A percentile compares a stretch with the other conserved stretches of the same genome.
These are phyloP conservation scores for Linaria vulgaris DNA, from an alignment of 257 asterid species.

Conservation along the genomic window DNA sequence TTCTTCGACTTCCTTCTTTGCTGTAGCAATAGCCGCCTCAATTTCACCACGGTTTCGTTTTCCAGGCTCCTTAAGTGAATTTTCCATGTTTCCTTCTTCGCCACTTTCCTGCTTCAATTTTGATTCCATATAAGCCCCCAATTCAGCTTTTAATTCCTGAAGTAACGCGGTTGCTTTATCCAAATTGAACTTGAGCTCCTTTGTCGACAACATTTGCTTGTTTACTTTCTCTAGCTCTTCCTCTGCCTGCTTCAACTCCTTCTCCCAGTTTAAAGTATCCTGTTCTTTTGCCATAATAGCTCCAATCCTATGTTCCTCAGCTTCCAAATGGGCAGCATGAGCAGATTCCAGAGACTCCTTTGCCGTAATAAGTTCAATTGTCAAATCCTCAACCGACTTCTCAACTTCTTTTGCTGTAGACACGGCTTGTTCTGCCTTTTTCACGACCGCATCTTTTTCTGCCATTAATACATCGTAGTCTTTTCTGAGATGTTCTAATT, in stretches of 20 bases:
- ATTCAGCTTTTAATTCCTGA: constrained; percentile 61
- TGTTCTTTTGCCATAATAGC: constrained; percentile 81
- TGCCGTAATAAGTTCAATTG: constrained; percentile 70
- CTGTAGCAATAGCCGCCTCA: constrained; percentile 49
- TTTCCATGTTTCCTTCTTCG: constrained; percentile 35
- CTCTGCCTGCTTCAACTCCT: constrained; percentile 67
- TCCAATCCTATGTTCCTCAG: constrained; percentile 84
- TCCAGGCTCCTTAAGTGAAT: constrained; percentile 39
- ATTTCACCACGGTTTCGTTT: constrained; percentile 50
- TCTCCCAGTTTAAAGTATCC: constrained; percentile 71
- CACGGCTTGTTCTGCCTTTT: constrained; percentile 68
- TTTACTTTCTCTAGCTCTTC: constrained; percentile 62
- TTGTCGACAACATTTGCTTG: constrained; percentile 46
- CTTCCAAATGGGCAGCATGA: constrained; percentile 87
- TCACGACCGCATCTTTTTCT: constrained; percentile 62
- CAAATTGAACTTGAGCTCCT: constrained; percentile 63
- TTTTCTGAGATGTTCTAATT: constrained; percentile 56
- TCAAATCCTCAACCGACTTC: constrained; percentile 82
- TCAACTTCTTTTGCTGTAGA: constrained; percentile 64
- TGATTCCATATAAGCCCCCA: constrained; percentile 81
- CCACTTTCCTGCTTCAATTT: constrained; percentile 36
- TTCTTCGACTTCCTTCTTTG: constrained; percentile 76
- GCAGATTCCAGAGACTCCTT: constrained; percentile 86
- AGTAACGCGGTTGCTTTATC: constrained; percentile 60
- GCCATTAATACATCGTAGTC: constrained; percentile 52